Conservation (phyloP, 495 filamentous ascomycete genomes). For the Annulohypoxylon nitens region DNA sequence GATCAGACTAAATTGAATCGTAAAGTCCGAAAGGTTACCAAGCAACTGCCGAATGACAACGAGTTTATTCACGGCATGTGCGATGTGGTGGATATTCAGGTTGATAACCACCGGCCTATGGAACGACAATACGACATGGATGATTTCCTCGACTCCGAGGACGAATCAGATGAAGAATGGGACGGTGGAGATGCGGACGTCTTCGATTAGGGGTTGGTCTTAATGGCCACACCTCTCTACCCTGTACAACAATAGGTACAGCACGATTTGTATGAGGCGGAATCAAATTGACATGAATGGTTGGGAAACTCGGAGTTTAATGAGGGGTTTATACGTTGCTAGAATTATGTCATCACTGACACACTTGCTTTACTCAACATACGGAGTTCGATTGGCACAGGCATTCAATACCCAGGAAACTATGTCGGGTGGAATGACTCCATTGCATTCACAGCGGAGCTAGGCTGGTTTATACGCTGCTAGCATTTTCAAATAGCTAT, state of each 20-base stretch:
- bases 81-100: conserved; percentile 78
- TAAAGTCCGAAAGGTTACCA: conserved; percentile 32
- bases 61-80: conserved; percentile 80
- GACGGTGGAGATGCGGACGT: conserved; percentile 64
- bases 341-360: conserved; percentile 39
- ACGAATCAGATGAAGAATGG: conserved; percentile 81
- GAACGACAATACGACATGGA: conserved; percentile 80
- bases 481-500: neutral
- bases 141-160: conserved; percentile 83
- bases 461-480: neutral
- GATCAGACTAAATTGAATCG: conserved; percentile 17
- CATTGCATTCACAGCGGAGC: conserved; percentile 9
- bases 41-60: conserved; percentile 22
- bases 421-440: conserved; percentile 3
- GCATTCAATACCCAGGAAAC: conserved; percentile 17
- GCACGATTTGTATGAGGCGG: conserved; percentile 19
- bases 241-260: neutral
- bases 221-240: neutral
- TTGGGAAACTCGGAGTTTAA: conserved; percentile 14
- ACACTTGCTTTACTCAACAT: conserved; percentile 3
- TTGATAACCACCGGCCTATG: conserved; percentile 84
- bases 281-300: conserved; percentile 9
- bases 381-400: conserved; percentile 16
- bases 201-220: conserved; percentile 22
- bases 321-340: neutral